Percentiles rank a stretch among this genome's conserved stretches.
Conservation (phyloP, 1,284 basidiomycete species). For the Moniliophthora roreri region DNA sequence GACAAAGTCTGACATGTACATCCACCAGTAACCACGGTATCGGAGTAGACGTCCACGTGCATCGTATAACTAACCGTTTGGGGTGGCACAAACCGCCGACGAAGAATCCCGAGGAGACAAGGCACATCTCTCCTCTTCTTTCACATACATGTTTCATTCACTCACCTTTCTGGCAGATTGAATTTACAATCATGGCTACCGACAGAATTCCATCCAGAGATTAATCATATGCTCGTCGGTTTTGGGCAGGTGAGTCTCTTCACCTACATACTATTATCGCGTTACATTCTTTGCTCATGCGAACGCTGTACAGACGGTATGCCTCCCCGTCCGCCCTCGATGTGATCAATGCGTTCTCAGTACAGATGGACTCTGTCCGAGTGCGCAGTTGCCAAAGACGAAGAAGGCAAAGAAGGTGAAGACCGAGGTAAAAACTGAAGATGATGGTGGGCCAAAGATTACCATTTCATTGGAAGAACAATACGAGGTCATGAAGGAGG, state of each 20-base stretch:
- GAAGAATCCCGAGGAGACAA: conserved; percentile 85
- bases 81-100: conserved; percentile 89
- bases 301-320: conserved; percentile 58
- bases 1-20: background rate
- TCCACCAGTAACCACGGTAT: conserved; percentile 82
- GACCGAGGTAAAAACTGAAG: background rate
- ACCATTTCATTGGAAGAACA: conserved; percentile 4
- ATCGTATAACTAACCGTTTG: conserved; percentile 90
- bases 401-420: conserved; percentile 20
- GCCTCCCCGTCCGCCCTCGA: conserved; percentile 78
- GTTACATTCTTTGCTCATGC: background rate
- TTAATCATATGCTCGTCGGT: conserved; percentile 89
- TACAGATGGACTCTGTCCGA: conserved; percentile 56
- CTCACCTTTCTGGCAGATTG: conserved; percentile 43
- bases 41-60: conserved; percentile 95
- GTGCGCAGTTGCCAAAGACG: conserved; percentile 31
- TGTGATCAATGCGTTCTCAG: conserved; percentile 79
- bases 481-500: background rate
- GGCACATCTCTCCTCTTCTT: conserved; percentile 39
- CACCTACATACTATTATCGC: background rate
- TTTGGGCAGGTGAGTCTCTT: conserved; percentile 77
- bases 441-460: conserved; percentile 2
- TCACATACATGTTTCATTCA: background rate
- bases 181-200: conserved; percentile 94
- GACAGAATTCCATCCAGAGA: conserved; percentile 72